Conservation (phyloP, 2,329 filamentous ascomycete genomes). For the Chalara sp. region DNA sequence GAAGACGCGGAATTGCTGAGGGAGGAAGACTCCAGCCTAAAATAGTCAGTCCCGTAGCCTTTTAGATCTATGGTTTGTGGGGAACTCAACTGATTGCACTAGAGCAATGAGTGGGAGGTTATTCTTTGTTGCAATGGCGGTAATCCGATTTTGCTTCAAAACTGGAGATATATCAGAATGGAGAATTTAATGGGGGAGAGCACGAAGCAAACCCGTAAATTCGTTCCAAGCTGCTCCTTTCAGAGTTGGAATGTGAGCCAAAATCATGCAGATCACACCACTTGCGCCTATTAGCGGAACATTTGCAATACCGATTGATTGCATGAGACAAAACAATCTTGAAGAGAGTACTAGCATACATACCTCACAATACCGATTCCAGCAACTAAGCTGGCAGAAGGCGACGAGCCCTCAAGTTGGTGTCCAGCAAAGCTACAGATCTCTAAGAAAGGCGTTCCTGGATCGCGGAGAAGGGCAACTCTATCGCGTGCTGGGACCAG, state of each 20-base stretch:
- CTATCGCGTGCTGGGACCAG: conserved; percentile 29
- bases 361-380: conserved; percentile 31
- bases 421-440: conserved; percentile 32
- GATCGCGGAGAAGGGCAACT: conserved; percentile 30
- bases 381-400: conserved; percentile 31
- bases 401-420: conserved; percentile 27
- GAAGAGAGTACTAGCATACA: not conserved
- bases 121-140: conserved; percentile 33
- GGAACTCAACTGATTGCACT: conserved; percentile 29
- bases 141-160: conserved; percentile 31
- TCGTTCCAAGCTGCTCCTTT: conserved; percentile 38
- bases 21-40: conserved; percentile 34
- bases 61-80: not conserved
- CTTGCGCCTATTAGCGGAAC: conserved; percentile 12
- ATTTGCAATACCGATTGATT: not conserved
- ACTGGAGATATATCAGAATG: conserved; percentile 13
- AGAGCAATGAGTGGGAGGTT: conserved; percentile 32
- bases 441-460: conserved; percentile 34
- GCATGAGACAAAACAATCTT: not conserved
- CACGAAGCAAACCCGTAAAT: conserved; percentile 20
- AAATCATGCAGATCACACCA: conserved; percentile 30
- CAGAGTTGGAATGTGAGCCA: conserved; percentile 35
- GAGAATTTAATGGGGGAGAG: not conserved
- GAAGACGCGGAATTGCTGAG: conserved; percentile 38
- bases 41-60: not conserved